Percentiles rank a stretch among this genome's conserved stretches.
Conservation (phyloP, 169 alveolate genomes). For the Plasmodium yoelii region DNA sequence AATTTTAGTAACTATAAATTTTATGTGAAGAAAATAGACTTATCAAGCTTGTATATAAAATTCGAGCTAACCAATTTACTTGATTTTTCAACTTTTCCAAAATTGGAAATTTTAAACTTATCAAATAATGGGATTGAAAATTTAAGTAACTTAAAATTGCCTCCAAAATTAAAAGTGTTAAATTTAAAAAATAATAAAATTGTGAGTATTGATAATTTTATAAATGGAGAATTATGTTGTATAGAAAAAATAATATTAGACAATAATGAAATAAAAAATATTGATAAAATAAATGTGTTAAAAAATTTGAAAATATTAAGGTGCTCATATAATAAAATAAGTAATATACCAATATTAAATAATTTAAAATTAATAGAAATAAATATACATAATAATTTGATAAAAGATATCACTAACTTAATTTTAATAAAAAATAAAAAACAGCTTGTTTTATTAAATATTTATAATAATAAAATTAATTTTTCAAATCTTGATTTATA, state of each 20-base stretch:
- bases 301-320: conserved; percentile 39
- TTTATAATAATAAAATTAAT: conserved; percentile 57
- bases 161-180: conserved; percentile 18
- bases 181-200: conserved; percentile 46
- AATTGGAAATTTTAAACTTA: conserved; percentile 25
- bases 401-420: conserved; percentile 44
- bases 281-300: conserved; percentile 13
- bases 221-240: not conserved
- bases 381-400: conserved; percentile 43
- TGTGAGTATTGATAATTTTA: conserved; percentile 8
- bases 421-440: conserved; percentile 35
- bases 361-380: conserved; percentile 28
- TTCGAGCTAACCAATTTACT: not conserved
- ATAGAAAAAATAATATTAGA: conserved; percentile 39
- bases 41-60: conserved; percentile 23
- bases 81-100: conserved; percentile 11
- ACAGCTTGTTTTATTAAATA: conserved; percentile 14
- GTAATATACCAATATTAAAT: conserved; percentile 30
- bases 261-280: conserved; percentile 18
- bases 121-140: conserved; percentile 53
- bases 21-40: conserved; percentile 8
- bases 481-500: conserved; percentile 44
- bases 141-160: conserved; percentile 25
- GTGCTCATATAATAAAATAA: conserved; percentile 45
- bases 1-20: not conserved